These are phyloP conservation scores for Phytophthora chlamydospora DNA, from an alignment of 352 stramenopile genomes.

Conservation along the genomic window DNA sequence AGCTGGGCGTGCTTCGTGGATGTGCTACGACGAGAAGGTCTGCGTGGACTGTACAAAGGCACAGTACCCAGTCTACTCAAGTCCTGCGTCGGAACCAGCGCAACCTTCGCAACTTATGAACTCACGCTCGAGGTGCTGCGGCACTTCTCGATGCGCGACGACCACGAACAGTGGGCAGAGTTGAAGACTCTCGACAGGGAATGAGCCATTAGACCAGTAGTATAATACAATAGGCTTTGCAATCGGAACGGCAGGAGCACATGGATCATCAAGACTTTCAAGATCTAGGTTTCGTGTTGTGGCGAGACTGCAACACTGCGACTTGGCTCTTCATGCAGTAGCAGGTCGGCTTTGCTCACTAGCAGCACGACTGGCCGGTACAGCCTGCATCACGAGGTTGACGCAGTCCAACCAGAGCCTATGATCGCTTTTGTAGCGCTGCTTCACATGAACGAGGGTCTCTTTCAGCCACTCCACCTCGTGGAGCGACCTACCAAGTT, in stretches of 20 bases:
- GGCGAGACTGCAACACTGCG: not conserved
- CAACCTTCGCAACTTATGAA: conserved; percentile 83
- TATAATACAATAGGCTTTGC: conserved; percentile 7
- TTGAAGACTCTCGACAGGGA: conserved; percentile 14
- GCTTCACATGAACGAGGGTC: not conserved
- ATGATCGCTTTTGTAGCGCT: conserved; percentile 2
- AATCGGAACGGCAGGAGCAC: not conserved
- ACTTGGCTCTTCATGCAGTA: not conserved
- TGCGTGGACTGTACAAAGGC: conserved; percentile 80
- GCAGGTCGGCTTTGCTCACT: not conserved
- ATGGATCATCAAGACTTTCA: no score
- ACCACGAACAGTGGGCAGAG: conserved; percentile 21
- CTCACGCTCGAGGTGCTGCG: conserved; percentile 51
- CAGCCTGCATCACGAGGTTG: conserved; percentile 1
- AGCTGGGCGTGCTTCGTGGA: conserved; percentile 65
- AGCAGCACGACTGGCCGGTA: not conserved
- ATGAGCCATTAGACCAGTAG: conserved; percentile 1
- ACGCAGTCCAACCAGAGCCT: conserved; percentile 7
- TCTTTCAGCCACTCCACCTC: not conserved
- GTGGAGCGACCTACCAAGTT: conserved; percentile 1
- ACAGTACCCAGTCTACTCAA: conserved; percentile 82
- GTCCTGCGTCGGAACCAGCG: conserved; percentile 78
- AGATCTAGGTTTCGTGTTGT: no score
- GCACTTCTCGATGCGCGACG: conserved; percentile 22
- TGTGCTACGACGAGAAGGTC: conserved; percentile 68